phyloP scores from a whole-genome alignment of 1,284 basidiomycete species.

The Hypsizygus ulmarius region DNA sequence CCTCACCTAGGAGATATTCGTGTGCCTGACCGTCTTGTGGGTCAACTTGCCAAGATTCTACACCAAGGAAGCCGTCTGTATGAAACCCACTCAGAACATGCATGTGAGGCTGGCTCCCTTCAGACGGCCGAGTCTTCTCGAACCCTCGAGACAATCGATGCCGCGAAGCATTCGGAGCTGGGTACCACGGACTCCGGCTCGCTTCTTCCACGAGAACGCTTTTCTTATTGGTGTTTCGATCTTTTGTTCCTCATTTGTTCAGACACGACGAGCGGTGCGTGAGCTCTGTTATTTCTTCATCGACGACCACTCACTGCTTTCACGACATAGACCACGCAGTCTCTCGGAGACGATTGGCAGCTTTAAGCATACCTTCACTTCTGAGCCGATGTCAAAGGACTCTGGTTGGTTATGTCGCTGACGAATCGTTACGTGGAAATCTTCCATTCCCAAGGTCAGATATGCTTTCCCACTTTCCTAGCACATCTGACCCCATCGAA shows the following conservation, averaged over 20 bases:
- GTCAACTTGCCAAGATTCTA: slow-evolving; percentile 69
- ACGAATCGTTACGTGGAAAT: slow-evolving; percentile 77
- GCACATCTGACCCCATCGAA: background rate
- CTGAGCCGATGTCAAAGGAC: slow-evolving; percentile 70
- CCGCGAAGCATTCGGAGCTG: slow-evolving; percentile 35
- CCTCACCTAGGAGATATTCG: slow-evolving; percentile 69
- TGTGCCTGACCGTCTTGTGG: slow-evolving; percentile 74
- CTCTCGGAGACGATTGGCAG: slow-evolving; percentile 64
- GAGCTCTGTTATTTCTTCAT: background rate
- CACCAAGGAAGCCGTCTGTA: slow-evolving; percentile 77
- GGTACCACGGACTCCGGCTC: slow-evolving; percentile 63
- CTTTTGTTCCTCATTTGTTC: slow-evolving; percentile 81
- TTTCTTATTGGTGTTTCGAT: slow-evolving; percentile 94
- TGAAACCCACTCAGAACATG: slow-evolving; percentile 31
- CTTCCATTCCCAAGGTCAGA: slow-evolving; percentile 80
- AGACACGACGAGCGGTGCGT: slow-evolving; percentile 55
- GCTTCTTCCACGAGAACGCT: slow-evolving; percentile 73
- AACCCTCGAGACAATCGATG: slow-evolving; percentile 39
- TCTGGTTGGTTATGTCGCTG: slow-evolving; percentile 75
- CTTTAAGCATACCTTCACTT: slow-evolving; percentile 66
- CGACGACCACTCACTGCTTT: slow-evolving; percentile 1
- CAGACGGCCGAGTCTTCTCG: slow-evolving; percentile 24
- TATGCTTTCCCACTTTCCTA: background rate
- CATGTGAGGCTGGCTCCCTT: slow-evolving; percentile 14
- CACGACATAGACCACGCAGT: slow-evolving; percentile 51